Conservation (phyloP, 495 filamentous ascomycete species). For the Neurospora sp. region DNA sequence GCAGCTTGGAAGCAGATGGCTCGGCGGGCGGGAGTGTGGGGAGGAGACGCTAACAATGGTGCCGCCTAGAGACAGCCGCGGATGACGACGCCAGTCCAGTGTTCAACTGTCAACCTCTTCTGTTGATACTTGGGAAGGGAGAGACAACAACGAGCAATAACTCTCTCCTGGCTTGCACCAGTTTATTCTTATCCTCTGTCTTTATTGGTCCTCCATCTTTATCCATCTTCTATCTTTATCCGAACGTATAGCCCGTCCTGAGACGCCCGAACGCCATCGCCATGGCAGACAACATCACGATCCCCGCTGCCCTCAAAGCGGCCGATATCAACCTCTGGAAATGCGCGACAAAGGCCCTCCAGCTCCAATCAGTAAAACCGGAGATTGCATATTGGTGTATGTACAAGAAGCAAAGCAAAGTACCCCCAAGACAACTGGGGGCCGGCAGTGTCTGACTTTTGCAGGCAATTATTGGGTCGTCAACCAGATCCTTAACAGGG, state of each 20-base stretch:
- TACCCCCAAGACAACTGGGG: neutral
- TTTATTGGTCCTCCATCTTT: neutral
- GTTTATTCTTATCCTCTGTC: neutral
- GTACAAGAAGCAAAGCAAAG: constrained; percentile 18
- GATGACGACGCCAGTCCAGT: neutral
- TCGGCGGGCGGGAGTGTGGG: constrained; percentile 3
- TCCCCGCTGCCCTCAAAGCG: constrained; percentile 59
- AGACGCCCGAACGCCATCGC: neutral
- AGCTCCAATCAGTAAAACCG: constrained; percentile 75
- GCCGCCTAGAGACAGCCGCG: neutral
- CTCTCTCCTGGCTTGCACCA: neutral
- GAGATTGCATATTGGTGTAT: constrained; percentile 91
- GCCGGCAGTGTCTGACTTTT: constrained; percentile 4
- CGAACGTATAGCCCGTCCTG: neutral
- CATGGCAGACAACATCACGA: constrained; percentile 57
- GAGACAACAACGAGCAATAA: neutral
- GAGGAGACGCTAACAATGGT: neutral
- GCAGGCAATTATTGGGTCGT: constrained; percentile 87
- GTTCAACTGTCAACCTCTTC: neutral
- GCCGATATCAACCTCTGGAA: constrained; percentile 59
- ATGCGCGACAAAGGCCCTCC: constrained; percentile 70
- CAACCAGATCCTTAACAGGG: constrained; percentile 74
- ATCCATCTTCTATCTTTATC: neutral
- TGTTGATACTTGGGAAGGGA: neutral
- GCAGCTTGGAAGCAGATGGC: neutral